phyloP scores from a whole-genome alignment of 2,329 filamentous ascomycete species.

The Sarocladium strictum region DNA sequence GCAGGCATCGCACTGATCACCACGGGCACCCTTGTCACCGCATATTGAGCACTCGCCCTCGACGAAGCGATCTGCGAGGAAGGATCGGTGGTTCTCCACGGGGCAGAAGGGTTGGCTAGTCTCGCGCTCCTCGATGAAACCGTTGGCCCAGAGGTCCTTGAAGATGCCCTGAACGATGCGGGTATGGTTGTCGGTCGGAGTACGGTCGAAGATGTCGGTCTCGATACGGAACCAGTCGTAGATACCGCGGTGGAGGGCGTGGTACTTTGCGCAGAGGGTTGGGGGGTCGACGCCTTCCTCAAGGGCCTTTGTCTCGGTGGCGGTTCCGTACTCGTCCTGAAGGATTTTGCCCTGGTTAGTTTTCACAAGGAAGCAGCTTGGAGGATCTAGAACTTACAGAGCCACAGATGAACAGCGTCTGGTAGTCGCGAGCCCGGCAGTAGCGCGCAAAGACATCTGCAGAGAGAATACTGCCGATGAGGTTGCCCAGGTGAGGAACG shows the following conservation, averaged over 20 bases:
- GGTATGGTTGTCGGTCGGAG: conserved; percentile 82
- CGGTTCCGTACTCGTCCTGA: conserved; percentile 85
- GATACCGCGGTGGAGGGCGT: conserved; percentile 80
- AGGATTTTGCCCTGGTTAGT: background rate
- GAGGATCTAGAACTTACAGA: conserved; percentile 25
- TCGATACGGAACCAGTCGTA: conserved; percentile 96
- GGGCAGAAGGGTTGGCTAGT: conserved; percentile 84
- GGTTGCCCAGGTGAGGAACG: conserved; percentile 80
- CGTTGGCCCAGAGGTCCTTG: conserved; percentile 78
- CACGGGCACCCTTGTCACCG: conserved; percentile 62
- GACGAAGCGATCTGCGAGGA: conserved; percentile 81
- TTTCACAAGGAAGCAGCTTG: background rate
- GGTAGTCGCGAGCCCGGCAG: conserved; percentile 71
- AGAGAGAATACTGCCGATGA: conserved; percentile 80
- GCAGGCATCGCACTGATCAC: conserved; percentile 72
- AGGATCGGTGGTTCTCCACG: conserved; percentile 61
- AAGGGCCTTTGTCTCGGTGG: conserved; percentile 91
- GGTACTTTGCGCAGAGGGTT: conserved; percentile 87
- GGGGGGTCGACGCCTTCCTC: conserved; percentile 79
- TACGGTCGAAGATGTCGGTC: conserved; percentile 93
- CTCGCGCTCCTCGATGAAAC: conserved; percentile 78
- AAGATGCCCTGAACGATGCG: conserved; percentile 93
- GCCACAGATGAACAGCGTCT: conserved; percentile 80
- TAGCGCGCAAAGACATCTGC: conserved; percentile 83
- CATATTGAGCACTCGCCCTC: conserved; percentile 75